Evolutionary conservation across 306 rosid species (phyloP).

Genomic region (Albizia julibrissin): DNA sequence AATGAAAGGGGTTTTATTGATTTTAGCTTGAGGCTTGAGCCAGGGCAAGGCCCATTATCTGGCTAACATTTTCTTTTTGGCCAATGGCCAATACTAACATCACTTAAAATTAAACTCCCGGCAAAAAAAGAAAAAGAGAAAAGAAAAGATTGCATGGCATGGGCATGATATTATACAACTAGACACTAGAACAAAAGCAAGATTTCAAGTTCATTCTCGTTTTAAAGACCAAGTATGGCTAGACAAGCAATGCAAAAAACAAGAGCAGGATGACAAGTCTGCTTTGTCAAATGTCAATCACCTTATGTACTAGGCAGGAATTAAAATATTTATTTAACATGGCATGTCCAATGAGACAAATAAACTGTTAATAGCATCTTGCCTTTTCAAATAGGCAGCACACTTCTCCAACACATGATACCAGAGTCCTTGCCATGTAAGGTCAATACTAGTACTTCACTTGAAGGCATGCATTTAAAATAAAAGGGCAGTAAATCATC

Average conservation of each 20-base stretch:
- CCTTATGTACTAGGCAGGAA: neutral
- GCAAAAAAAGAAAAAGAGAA: neutral
- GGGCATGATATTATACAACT: constrained; percentile 11
- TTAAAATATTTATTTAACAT: neutral
- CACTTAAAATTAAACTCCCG: neutral
- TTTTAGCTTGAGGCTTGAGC: constrained; percentile 13
- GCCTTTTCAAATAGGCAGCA: neutral
- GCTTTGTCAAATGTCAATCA: neutral
- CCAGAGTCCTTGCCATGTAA: constrained; percentile 3
- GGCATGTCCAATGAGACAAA: neutral
- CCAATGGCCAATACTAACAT: neutral
- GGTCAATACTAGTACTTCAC: neutral
- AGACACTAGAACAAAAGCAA: neutral
- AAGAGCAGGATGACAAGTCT: constrained; percentile 5
- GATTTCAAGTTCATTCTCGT: neutral
- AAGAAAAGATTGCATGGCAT: constrained; percentile 3
- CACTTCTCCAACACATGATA: neutral
- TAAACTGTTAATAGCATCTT: neutral
- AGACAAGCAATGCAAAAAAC: constrained; percentile 19
- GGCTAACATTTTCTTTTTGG: neutral
- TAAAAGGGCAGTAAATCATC: constrained; percentile 28
- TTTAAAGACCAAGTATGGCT: constrained; percentile 7
- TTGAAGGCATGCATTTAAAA: neutral
- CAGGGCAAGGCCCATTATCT: constrained; percentile 2
- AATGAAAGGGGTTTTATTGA: neutral